Conservation (phyloP, 495 filamentous ascomycete species). For the Aspergillus sparsus region DNA sequence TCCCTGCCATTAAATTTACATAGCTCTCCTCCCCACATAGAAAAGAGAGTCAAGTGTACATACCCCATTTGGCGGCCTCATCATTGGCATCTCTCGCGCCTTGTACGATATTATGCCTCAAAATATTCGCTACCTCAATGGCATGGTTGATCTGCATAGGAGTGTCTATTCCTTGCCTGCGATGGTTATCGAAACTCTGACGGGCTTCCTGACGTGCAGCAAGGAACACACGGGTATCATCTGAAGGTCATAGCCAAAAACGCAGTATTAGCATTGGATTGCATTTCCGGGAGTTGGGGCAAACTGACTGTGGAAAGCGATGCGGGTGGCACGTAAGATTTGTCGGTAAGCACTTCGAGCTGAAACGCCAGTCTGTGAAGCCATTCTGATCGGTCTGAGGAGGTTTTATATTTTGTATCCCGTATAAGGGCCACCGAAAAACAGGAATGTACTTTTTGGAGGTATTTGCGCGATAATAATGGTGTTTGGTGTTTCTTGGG, state of each 20-base stretch:
- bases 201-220: conserved; percentile 74
- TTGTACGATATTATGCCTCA: conserved; percentile 86
- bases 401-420: not conserved
- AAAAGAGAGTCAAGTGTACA: conserved; percentile 27
- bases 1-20: not conserved
- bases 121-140: conserved; percentile 75
- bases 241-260: conserved; percentile 39
- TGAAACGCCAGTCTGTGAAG: conserved; percentile 44
- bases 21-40: not conserved
- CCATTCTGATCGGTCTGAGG: conserved; percentile 19
- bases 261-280: conserved; percentile 9
- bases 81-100: conserved; percentile 58
- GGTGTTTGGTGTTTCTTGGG: not conserved
- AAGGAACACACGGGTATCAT: conserved; percentile 62
- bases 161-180: conserved; percentile 53
- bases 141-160: conserved; percentile 69
- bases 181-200: conserved; percentile 66
- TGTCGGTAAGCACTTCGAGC: conserved; percentile 79
- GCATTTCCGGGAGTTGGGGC: not conserved
- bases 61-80: conserved; percentile 65
- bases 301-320: conserved; percentile 77
- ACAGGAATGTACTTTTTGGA: too few relatives aligned
- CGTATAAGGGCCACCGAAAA: not conserved
- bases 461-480: not conserved
- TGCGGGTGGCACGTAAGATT: conserved; percentile 75